Conservation (phyloP, 2,329 filamentous ascomycete genomes). For the Parasarocladium wereldwijsianum region DNA sequence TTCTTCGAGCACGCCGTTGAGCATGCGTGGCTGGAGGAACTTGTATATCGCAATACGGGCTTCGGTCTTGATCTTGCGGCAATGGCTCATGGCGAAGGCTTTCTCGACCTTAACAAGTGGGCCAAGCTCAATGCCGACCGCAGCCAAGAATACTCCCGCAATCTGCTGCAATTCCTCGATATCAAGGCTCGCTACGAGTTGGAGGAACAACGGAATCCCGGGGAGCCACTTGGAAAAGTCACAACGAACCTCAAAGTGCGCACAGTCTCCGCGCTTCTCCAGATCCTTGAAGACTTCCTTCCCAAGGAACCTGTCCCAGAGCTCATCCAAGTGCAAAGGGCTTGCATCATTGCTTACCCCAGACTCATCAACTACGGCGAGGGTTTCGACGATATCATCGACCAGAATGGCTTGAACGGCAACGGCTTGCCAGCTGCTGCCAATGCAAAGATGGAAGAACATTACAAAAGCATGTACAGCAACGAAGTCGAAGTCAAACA, state of each 20-base stretch:
- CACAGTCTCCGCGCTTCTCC: constrained; percentile 67
- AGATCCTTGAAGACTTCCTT: constrained; percentile 60
- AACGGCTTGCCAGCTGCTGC: constrained; percentile 67
- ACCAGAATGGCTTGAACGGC: constrained; percentile 66
- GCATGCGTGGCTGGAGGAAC: constrained; percentile 70
- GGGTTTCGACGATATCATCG: constrained; percentile 81
- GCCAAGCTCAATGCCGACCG: constrained; percentile 55
- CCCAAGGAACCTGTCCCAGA: constrained; percentile 47
- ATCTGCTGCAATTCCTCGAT: constrained; percentile 65
- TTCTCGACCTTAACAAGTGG: constrained; percentile 74
- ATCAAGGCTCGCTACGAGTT: constrained; percentile 77
- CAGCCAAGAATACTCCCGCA: constrained; percentile 50
- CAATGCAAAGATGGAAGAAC: constrained; percentile 87
- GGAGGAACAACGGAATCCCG: constrained; percentile 53
- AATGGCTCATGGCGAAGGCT: constrained; percentile 64
- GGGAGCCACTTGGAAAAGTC: constrained; percentile 36
- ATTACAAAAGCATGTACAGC: constrained; percentile 97
- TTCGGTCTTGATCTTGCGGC: constrained; percentile 82
- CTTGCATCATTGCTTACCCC: constrained; percentile 85
- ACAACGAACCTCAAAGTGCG: constrained; percentile 71
- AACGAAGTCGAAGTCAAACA: constrained; percentile 75
- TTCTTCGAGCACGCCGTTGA: constrained; percentile 53
- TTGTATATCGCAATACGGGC: constrained; percentile 65
- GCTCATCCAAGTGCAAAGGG: constrained; percentile 67
- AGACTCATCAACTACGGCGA: constrained; percentile 93